Conservation (phyloP, 129 eudicot genomes). For the Chrysanthemum makinoi region DNA sequence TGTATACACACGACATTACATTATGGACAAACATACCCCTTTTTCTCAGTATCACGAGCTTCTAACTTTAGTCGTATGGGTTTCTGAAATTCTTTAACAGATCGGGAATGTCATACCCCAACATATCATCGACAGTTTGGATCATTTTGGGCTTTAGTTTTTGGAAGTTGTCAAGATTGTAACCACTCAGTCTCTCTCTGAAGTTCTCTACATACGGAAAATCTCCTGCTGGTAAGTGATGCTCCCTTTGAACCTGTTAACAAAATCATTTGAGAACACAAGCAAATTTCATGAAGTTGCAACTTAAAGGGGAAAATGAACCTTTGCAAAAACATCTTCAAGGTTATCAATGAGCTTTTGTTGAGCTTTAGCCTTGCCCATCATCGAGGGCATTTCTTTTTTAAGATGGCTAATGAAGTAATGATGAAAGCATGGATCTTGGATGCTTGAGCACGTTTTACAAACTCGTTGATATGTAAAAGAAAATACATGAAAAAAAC, state of each 20-base stretch:
- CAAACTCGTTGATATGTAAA: conserved; percentile 99
- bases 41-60: background rate
- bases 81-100: conserved; percentile 82
- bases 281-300: background rate
- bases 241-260: conserved; percentile 82
- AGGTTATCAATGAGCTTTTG: conserved; percentile 83
- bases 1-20: conserved; percentile 8
- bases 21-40: background rate
- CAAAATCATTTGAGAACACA: background rate
- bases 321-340: conserved; percentile 80
- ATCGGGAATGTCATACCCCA: conserved; percentile 82
- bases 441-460: conserved; percentile 97
- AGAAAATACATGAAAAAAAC: no score
- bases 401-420: conserved; percentile 84
- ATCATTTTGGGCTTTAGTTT: conserved; percentile 79
- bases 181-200: conserved; percentile 67
- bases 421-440: conserved; percentile 91
- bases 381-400: conserved; percentile 96
- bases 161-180: conserved; percentile 77
- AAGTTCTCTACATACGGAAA: conserved; percentile 81
- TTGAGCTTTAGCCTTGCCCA: conserved; percentile 88
- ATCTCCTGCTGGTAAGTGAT: conserved; percentile 87
- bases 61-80: conserved; percentile 56
- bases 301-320: conserved; percentile 20
- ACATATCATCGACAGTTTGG: conserved; percentile 90